Conservation (phyloP, 2,329 filamentous ascomycete species). For the Calonectria multiphialidica region DNA sequence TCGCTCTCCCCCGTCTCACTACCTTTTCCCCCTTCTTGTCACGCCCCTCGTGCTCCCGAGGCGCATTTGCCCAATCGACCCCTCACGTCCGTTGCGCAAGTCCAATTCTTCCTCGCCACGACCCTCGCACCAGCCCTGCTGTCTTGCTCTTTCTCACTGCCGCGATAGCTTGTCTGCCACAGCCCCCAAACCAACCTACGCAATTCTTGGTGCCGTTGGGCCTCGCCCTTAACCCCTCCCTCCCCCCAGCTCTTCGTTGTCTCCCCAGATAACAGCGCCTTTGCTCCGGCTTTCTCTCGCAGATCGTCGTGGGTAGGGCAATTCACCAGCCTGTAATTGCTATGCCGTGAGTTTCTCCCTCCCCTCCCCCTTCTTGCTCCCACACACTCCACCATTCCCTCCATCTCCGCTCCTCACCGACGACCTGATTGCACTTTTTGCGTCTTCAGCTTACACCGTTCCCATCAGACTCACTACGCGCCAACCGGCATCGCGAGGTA, state of each 20-base stretch:
- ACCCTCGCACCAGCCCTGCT: constrained; percentile 39
- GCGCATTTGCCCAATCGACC: constrained; percentile 41
- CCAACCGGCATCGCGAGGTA: constrained; percentile 36
- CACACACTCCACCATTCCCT: constrained; percentile 30
- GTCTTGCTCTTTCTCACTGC: constrained; percentile 35
- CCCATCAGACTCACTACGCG: constrained; percentile 33
- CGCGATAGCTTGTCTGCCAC: constrained; percentile 37
- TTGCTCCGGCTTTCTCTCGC: constrained; percentile 59
- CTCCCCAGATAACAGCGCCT: constrained; percentile 46
- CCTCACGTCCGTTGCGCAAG: constrained; percentile 41
- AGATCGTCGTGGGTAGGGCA: constrained; percentile 61
- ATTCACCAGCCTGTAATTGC: constrained; percentile 49
- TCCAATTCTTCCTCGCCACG: constrained; percentile 44
- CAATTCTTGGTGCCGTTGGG: constrained; percentile 37
- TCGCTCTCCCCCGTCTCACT: constrained; percentile 41
- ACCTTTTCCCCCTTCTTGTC: constrained; percentile 36
- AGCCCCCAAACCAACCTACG: constrained; percentile 33
- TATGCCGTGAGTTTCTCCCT: constrained; percentile 58
- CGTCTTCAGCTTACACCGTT: constrained; percentile 25
- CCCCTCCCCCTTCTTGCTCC: constrained; percentile 30
- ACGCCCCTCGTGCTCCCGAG: constrained; percentile 41
- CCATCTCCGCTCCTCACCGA: constrained; percentile 26
- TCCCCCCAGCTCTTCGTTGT: constrained; percentile 30
- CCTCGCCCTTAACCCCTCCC: constrained; percentile 34
- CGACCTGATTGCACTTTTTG: constrained; percentile 25